phyloP scores from a whole-genome alignment of 2,329 filamentous ascomycete species.

The Verticillium isaacii region DNA sequence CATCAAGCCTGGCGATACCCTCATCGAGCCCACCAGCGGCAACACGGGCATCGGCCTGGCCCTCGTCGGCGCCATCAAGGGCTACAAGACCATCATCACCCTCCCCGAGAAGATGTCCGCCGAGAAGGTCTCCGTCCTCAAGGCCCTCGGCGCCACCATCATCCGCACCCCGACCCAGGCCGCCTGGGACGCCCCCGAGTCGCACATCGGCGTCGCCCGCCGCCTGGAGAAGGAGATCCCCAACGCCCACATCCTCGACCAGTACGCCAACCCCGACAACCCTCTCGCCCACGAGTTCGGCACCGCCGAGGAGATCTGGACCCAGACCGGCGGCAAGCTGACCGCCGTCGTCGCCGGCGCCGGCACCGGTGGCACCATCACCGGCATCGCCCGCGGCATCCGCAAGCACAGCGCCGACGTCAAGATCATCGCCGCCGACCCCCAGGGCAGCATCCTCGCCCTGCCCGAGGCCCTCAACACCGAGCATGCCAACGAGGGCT shows the following conservation, averaged over 20 bases:
- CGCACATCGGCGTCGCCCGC: slow-evolving; percentile 90
- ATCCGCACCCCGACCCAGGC: slow-evolving; percentile 96
- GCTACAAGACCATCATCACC: slow-evolving; percentile 98
- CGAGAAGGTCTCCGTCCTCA: slow-evolving; percentile 93
- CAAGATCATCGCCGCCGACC: slow-evolving; percentile 90
- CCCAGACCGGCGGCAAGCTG: slow-evolving; percentile 78
- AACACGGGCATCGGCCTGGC: slow-evolving; percentile 98
- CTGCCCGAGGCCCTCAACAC: slow-evolving; percentile 76
- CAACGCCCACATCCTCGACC: slow-evolving; percentile 94
- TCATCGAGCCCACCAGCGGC: slow-evolving; percentile 96
- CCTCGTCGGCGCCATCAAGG: slow-evolving; percentile 90
- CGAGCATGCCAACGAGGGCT: slow-evolving; percentile 73
- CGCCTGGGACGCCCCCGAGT: slow-evolving; percentile 90
- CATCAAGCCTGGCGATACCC: slow-evolving; percentile 93
- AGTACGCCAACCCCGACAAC: slow-evolving; percentile 90
- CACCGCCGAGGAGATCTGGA: slow-evolving; percentile 95
- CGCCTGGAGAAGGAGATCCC: slow-evolving; percentile 92
- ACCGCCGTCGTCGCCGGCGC: slow-evolving; percentile 85
- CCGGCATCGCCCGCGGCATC: slow-evolving; percentile 78
- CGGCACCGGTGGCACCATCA: slow-evolving; percentile 93
- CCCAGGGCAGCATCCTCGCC: slow-evolving; percentile 85
- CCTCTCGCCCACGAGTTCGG: slow-evolving; percentile 89
- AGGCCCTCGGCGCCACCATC: slow-evolving; percentile 92
- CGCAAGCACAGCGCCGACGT: slow-evolving; percentile 81
- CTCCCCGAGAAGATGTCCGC: slow-evolving; percentile 99